Percentiles rank a stretch among this genome's conserved stretches.
Evolutionary conservation across 768 basidiomycete species (phyloP).

Genomic region (Podaxis sp.): DNA sequence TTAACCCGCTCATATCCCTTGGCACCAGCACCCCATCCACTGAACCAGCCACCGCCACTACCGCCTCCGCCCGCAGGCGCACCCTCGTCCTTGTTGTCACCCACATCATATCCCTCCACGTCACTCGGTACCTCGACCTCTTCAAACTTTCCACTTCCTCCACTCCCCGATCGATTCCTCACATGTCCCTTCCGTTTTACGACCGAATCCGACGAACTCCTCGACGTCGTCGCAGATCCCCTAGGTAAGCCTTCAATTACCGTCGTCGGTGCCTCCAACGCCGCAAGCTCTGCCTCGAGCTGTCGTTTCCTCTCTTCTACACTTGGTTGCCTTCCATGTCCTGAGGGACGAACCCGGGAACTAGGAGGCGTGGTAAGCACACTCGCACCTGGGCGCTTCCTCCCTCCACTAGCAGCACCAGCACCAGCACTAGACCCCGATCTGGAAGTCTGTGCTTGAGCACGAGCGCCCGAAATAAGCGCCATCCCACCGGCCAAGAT

Average conservation of each 20-base stretch:
- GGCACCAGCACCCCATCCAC: constrained; percentile 37
- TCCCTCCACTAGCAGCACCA: background rate
- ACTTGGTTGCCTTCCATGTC: constrained; percentile 19
- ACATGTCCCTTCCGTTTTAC: constrained; percentile 16
- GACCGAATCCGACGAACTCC: constrained; percentile 37
- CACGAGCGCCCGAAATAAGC: constrained; percentile 30
- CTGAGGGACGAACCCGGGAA: constrained; percentile 16
- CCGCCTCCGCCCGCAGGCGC: constrained; percentile 18
- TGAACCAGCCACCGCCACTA: constrained; percentile 45
- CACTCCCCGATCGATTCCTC: constrained; percentile 32
- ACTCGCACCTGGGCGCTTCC: constrained; percentile 14
- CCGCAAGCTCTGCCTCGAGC: constrained; percentile 43
- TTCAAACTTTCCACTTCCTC: constrained; percentile 50
- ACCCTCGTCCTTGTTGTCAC: constrained; percentile 28
- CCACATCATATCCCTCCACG: constrained; percentile 56
- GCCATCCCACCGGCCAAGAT: constrained; percentile 66
- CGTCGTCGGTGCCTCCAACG: background rate
- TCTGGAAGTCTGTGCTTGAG: too few species aligned
- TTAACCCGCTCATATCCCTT: constrained; percentile 49
- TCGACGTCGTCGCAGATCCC: constrained; percentile 17
- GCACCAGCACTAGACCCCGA: constrained; percentile 6
- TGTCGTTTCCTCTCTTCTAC: constrained; percentile 43
- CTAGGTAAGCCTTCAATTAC: background rate
- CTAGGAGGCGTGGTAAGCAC: constrained; percentile 21
- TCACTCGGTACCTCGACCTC: constrained; percentile 72